Evolutionary conservation across 2,329 filamentous ascomycete species (phyloP).

Genomic region (Penicillium sp.): DNA sequence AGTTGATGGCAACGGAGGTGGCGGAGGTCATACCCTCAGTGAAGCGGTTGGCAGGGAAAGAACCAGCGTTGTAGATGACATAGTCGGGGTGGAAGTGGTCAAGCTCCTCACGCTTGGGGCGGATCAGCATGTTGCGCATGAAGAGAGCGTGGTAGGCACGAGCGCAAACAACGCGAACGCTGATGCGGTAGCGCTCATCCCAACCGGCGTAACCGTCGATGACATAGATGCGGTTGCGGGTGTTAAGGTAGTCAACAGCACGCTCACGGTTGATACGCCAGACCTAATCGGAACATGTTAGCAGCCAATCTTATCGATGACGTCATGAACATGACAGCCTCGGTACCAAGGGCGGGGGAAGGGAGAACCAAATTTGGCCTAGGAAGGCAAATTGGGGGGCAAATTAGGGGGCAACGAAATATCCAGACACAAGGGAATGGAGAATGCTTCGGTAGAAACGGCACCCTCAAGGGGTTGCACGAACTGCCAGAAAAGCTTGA

Average conservation of each 20-base stretch:
- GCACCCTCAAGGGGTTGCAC: constrained; percentile 7
- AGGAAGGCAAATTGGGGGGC: constrained; percentile 5
- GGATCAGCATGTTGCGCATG: constrained; percentile 99
- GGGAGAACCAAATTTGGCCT: constrained; percentile 6
- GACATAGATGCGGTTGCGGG: constrained; percentile 96
- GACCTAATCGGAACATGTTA: constrained; percentile 61
- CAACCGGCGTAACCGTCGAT: constrained; percentile 96
- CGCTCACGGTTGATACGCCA: constrained; percentile 99
- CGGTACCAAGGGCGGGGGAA: constrained; percentile 17
- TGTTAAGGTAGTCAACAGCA: constrained; percentile 99
- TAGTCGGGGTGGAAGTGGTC: constrained; percentile 99
- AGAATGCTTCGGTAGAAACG: background rate
- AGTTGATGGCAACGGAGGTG: constrained; percentile 98
- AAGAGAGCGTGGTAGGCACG: constrained; percentile 99
- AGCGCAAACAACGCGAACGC: constrained; percentile 95
- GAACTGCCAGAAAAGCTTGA: constrained; percentile 29
- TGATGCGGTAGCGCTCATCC: constrained; percentile 98
- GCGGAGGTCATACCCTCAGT: constrained; percentile 98
- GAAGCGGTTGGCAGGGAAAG: constrained; percentile 97
- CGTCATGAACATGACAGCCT: constrained; percentile 31
- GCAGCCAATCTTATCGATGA: constrained; percentile 21
- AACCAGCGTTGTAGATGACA: constrained; percentile 98
- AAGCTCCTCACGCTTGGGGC: constrained; percentile 84
- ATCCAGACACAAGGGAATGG: background rate
- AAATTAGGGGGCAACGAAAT: background rate